A percentile compares a stretch with the other conserved stretches of the same genome.
phyloP scores from a whole-genome alignment of 1,139 yeast species.

The Suhomyces bribrorum region DNA sequence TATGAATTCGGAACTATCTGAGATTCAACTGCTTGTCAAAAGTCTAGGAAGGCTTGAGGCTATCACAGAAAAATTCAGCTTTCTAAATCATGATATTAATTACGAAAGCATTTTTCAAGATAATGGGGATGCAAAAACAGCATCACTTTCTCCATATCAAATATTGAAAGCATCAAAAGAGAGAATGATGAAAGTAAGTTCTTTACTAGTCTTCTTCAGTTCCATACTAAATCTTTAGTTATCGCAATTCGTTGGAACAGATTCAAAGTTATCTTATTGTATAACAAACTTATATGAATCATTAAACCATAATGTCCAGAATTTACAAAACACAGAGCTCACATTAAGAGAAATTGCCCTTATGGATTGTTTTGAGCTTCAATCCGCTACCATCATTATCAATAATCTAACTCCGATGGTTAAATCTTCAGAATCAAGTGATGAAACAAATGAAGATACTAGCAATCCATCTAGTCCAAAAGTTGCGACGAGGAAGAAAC shows the following conservation, averaged over 20 bases:
- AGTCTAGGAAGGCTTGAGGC: not conserved
- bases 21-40: not conserved
- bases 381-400: not conserved
- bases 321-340: not conserved
- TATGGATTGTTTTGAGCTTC: not conserved
- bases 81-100: not conserved
- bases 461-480: not conserved
- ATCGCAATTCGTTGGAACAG: not conserved
- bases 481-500: not conserved
- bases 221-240: not conserved
- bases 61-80: not conserved
- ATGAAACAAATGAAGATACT: too few relatives aligned
- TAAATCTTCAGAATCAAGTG: too few relatives aligned
- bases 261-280: constrained; percentile 4
- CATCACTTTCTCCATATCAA: not conserved
- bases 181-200: constrained; percentile 14
- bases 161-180: not conserved
- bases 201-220: too few relatives aligned
- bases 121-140: not conserved
- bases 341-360: not conserved
- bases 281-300: constrained; percentile 11
- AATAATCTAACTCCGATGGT: not conserved
- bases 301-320: constrained; percentile 1
- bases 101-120: not conserved
- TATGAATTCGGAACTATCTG: constrained; percentile 1